Base-by-base conservation (phyloP, 441 rosid species). In the Pelargonium cotyledonis region DNA sequence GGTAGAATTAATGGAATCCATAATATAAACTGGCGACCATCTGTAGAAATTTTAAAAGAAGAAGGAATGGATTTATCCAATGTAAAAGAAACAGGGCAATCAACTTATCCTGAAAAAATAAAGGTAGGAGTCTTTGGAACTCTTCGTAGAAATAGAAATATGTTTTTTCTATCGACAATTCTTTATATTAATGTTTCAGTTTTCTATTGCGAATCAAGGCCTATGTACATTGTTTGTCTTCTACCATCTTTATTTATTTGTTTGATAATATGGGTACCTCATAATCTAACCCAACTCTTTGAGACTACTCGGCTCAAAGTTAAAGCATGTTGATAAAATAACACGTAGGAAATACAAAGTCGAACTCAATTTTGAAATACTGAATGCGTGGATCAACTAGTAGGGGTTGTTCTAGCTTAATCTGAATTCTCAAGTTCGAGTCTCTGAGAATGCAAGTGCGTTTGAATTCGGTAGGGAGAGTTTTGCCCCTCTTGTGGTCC, bases 1-100 rank as follows among this genome's bases (percentile, higher is more conserved):
- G 73, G 84, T 72, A 82, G 81, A 74, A 72, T 88, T 68, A 73
- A 76, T 64, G 88, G 79, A 68, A 82, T 90, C 65, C 79, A 77
- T 78, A 89, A 88, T 78, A 73, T 89, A 68, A 86, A 82, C 73
- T 93, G 98, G 97, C 86, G 96, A 80, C 94, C 89, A 0, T 90
- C 96, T 21, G 62, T 85, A 76, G 96, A 93, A 75, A 84, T 90
- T 72, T 85, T 93, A 67, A 93, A 86, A 80, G 94, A 89, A 80
- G 98, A 93, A 80, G 98, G 97, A 43, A 70, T 89, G 65, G 85
- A 86, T 69, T 69, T 81, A 63, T 76, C 90, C 11, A 68, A 66
- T 76, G 66, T 83, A 75, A 74, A 75, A 73, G 91, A 84, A 47
- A 66, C 68, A 18, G 78, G 79, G 71, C 71, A 81, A 58, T 80